Evolutionary conservation across 2,329 filamentous ascomycete species (phyloP), one percentile per base, ranked within the genome.

Genomic region (Zymoseptoria crescenta): DNA sequence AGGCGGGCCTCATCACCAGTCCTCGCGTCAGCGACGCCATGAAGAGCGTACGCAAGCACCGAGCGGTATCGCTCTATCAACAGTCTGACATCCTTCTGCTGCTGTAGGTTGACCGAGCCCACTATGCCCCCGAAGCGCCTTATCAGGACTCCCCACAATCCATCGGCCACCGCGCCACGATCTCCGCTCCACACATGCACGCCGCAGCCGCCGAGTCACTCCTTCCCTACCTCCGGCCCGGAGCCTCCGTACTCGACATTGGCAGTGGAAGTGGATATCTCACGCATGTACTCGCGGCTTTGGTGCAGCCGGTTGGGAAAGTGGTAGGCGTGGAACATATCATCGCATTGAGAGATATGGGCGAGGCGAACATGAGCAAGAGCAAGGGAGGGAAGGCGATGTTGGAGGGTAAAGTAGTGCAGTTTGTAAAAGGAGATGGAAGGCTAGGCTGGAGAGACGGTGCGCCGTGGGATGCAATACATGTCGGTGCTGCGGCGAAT

Each of bases 401-500:
- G 57, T 73, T 96, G 13, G 80, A 81, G 1, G 76, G 74, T 0
- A 88, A 87, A 0, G 81, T 80, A 68, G 83, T 92, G 49, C 78
- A 79, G 59, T 95, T 95, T 69, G 80, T 92, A 1, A 80, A 84
- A 0, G 91, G 85, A 0, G 92, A 96, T 75, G 79, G 79, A 10
- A 67, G 79, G 61, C 70, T 73, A 56, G 79, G 79, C 2, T 80
- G 73, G 72, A 59, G 55, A 28, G 75, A 78, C 10, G 79, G 76
- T 62, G 75, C 73, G 29, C 75, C 85, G 0, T 99, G 93, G 80
- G 91, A 97, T 79, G 92, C 89, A 2, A 97, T 99, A 60, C 94
- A 97, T 72, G 94, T 97, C 2, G 94, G 94, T 0, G 94, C 94
- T 0, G 89, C 91, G 7, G 93, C 93, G 0, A 81, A 77, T 24